Conservation (phyloP, 2,329 filamentous ascomycete genomes). For the Metarhizium humberi region DNA sequence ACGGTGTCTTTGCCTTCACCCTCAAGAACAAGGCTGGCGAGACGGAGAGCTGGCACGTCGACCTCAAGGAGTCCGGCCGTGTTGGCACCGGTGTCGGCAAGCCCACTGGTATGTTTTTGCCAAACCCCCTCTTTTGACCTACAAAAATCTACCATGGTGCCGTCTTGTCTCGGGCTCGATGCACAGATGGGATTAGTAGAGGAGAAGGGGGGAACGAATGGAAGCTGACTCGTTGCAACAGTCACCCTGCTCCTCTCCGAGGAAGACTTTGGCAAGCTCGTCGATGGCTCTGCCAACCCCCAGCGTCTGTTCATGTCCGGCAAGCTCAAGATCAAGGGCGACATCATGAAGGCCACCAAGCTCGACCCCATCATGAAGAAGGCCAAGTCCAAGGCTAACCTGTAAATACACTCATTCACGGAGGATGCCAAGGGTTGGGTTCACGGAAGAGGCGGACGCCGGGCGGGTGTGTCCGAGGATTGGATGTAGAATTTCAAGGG, state of each 20-base stretch:
- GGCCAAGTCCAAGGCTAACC: conserved; percentile 74
- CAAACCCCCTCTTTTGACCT: not conserved
- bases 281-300: conserved; percentile 82
- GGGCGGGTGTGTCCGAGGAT: not conserved
- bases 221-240: not conserved
- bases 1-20: conserved; percentile 81
- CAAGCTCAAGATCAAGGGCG: conserved; percentile 96
- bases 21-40: conserved; percentile 81
- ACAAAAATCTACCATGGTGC: too few species aligned
- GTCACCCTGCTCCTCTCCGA: conserved; percentile 84
- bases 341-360: conserved; percentile 98
- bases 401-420: conserved; percentile 40
- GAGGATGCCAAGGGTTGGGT: not conserved
- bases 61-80: conserved; percentile 81
- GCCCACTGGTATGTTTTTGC: conserved; percentile 60
- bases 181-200: too few species aligned
- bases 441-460: not conserved
- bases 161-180: too few species aligned
- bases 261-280: conserved; percentile 74
- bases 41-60: conserved; percentile 84
- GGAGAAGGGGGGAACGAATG: too few species aligned
- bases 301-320: conserved; percentile 97
- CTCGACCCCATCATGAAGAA: conserved; percentile 88
- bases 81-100: conserved; percentile 74
- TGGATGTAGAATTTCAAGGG: not conserved